These are phyloP conservation scores for Prunus mume DNA, from an alignment of 306 rosid species.

Conservation along the genomic window DNA sequence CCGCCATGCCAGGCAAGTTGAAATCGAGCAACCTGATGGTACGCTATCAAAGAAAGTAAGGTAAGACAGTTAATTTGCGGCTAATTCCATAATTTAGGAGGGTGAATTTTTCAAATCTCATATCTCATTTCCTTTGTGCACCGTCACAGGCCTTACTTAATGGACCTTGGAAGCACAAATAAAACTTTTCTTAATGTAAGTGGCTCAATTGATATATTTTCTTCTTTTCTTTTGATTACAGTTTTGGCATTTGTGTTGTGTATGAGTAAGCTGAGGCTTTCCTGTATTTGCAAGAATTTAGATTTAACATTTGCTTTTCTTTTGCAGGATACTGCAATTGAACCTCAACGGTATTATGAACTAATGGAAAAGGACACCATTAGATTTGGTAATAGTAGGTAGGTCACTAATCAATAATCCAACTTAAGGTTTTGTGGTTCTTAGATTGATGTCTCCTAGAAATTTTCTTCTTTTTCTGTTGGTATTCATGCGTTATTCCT, in stretches of 20 bases:
- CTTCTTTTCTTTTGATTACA: neutral
- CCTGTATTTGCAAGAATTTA: slow-evolving; percentile 8
- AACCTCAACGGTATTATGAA: slow-evolving; percentile 92
- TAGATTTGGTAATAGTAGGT: slow-evolving; percentile 95
- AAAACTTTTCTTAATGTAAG: slow-evolving; percentile 91
- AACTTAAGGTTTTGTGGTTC: slow-evolving; percentile 11
- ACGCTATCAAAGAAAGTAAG: slow-evolving; percentile 48
- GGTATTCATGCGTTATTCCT: neutral
- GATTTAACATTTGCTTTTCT: slow-evolving; percentile 13
- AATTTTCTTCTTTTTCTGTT: neutral
- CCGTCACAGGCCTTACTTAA: slow-evolving; percentile 73
- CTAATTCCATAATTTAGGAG: neutral
- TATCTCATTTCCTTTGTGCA: slow-evolving; percentile 26
- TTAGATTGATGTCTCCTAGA: neutral
- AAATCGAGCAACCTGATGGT: slow-evolving; percentile 83
- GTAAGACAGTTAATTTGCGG: slow-evolving; percentile 35
- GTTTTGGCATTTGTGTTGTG: slow-evolving; percentile 14
- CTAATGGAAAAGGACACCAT: slow-evolving; percentile 86
- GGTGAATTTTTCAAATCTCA: slow-evolving; percentile 15
- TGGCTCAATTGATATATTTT: slow-evolving; percentile 10
- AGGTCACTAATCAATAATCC: slow-evolving; percentile 29
- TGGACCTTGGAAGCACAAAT: slow-evolving; percentile 99
- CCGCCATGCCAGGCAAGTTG: slow-evolving; percentile 65
- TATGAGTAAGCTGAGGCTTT: slow-evolving; percentile 8
- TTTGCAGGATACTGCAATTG: slow-evolving; percentile 84